These are phyloP conservation scores for Claviceps paspali DNA, from an alignment of 2,329 filamentous ascomycete genomes.

Conservation along the genomic window DNA sequence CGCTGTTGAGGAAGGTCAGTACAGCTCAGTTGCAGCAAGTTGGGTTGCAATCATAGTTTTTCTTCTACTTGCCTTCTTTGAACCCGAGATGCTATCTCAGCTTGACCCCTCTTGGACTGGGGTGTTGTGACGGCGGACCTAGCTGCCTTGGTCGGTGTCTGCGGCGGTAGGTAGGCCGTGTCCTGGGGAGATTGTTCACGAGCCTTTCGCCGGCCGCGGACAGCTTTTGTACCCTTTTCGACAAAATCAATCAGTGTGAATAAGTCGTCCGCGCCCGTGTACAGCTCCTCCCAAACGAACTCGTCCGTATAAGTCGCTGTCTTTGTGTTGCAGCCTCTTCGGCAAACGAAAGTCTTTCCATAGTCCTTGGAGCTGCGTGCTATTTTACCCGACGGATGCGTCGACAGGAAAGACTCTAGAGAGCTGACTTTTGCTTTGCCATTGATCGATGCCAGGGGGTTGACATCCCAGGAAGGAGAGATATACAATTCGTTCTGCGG, in stretches of 20 bases:
- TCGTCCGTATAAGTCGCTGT: conserved; percentile 87
- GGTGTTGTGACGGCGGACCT: conserved; percentile 16
- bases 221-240: conserved; percentile 56
- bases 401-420: conserved; percentile 45
- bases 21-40: conserved; percentile 11
- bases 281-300: conserved; percentile 82
- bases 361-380: conserved; percentile 57
- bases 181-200: conserved; percentile 19
- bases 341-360: conserved; percentile 80
- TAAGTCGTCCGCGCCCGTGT: conserved; percentile 49
- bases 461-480: conserved; percentile 73
- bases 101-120: conserved; percentile 15
- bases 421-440: conserved; percentile 77
- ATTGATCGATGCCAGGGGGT: conserved; percentile 77
- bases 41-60: too few relatives aligned
- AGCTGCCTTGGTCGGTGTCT: conserved; percentile 22
- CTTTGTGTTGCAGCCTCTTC: conserved; percentile 74
- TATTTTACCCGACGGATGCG: conserved; percentile 61
- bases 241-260: conserved; percentile 51
- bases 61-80: conserved; percentile 14
- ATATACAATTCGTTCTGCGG: conserved; percentile 78
- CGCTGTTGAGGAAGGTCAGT: conserved; percentile 34
- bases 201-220: conserved; percentile 20
- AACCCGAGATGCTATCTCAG: conserved; percentile 17
- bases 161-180: conserved; percentile 18